phyloP scores from a whole-genome alignment of 2,329 filamentous ascomycete species.

The Penicillium sp. region DNA sequence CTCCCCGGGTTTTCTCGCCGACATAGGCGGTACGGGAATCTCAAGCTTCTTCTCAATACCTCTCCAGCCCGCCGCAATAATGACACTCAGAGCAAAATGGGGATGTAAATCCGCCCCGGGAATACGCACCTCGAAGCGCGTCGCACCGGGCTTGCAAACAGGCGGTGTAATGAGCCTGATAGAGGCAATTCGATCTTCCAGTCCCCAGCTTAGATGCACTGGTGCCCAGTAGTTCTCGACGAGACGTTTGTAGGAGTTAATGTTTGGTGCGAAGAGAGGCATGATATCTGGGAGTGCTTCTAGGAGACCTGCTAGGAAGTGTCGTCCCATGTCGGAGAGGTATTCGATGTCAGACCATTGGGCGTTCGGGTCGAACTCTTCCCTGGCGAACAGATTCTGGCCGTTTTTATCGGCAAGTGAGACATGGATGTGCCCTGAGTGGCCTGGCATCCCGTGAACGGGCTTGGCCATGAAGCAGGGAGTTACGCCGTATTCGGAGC shows the following conservation, averaged over 20 bases:
- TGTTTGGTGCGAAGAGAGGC: conserved; percentile 86
- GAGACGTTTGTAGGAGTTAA: conserved; percentile 95
- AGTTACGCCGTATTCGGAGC: conserved; percentile 79
- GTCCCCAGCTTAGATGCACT: conserved; percentile 91
- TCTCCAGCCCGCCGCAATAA: conserved; percentile 87
- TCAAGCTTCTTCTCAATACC: conserved; percentile 88
- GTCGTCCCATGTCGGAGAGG: conserved; percentile 83
- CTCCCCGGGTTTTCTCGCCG: conserved; percentile 66
- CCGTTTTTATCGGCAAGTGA: conserved; percentile 75
- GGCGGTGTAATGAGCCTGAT: conserved; percentile 86
- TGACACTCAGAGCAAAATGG: conserved; percentile 77
- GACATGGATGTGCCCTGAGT: conserved; percentile 91
- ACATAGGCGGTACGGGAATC: conserved; percentile 76
- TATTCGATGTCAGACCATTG: conserved; percentile 70
- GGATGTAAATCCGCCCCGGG: conserved; percentile 81
- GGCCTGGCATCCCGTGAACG: conserved; percentile 81
- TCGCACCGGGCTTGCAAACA: conserved; percentile 68
- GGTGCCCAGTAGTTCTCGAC: conserved; percentile 99
- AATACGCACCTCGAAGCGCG: conserved; percentile 25
- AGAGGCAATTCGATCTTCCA: conserved; percentile 88
- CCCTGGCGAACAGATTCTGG: conserved; percentile 77
- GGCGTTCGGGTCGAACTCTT: conserved; percentile 66
- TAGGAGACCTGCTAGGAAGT: conserved; percentile 86
- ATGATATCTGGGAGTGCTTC: conserved; percentile 89
- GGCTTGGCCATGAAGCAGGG: conserved; percentile 99